Conservation (phyloP, 306 rosid species). For the Luffa acutangula region DNA sequence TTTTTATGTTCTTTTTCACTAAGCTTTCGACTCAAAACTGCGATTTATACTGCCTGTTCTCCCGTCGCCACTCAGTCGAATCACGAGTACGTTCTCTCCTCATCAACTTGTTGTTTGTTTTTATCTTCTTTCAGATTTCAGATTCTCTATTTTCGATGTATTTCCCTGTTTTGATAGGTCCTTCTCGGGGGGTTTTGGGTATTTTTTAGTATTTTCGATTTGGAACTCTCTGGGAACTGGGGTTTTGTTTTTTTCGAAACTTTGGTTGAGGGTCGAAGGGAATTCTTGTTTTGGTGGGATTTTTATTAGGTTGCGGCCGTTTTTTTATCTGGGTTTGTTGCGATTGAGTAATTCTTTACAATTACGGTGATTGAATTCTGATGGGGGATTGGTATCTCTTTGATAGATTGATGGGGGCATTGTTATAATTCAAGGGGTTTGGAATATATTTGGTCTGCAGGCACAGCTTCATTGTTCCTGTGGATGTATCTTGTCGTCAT, state of each 20-base stretch:
- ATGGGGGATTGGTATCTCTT: constrained; percentile 6
- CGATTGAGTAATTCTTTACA: neutral
- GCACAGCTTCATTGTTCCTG: constrained; percentile 18
- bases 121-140: neutral
- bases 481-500: constrained; percentile 51
- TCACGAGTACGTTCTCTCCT: constrained; percentile 10
- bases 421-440: constrained; percentile 9
- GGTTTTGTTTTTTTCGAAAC: neutral
- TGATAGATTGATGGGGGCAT: constrained; percentile 17
- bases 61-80: constrained; percentile 5
- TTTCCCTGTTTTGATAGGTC: neutral
- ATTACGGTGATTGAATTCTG: neutral
- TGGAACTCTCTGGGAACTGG: neutral
- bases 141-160: neutral
- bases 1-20: neutral
- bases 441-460: constrained; percentile 5
- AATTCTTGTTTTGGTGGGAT: neutral
- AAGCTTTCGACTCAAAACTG: neutral
- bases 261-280: neutral
- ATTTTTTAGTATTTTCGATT: neutral
- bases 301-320: neutral
- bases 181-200: neutral
- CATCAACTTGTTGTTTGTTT: neutral
- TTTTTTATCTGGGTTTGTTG: neutral
- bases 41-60: constrained; percentile 18